phyloP scores from a whole-genome alignment of 768 basidiomycete species.

The Calocera cornea region DNA sequence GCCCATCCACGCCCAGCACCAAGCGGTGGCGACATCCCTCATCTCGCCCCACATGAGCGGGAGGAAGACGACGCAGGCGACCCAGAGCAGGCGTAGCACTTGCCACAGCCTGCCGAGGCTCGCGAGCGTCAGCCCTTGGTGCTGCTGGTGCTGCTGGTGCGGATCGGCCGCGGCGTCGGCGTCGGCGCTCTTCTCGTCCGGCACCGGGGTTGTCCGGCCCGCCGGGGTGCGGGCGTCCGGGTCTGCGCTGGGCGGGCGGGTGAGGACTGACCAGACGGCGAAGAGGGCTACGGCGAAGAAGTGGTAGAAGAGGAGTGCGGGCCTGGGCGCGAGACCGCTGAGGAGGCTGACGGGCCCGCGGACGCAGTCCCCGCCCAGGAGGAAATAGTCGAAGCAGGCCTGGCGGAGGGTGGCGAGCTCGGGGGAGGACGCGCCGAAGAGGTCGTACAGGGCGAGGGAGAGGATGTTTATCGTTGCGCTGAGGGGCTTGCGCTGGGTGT shows the following conservation, averaged over 20 bases:
- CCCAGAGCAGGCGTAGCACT: neutral
- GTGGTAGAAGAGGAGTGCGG: conserved; percentile 66
- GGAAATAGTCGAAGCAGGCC: conserved; percentile 97
- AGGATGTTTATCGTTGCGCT: conserved; percentile 83
- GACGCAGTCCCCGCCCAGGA: conserved; percentile 78
- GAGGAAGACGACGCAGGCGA: conserved; percentile 8
- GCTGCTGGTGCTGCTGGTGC: neutral
- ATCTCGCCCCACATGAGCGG: neutral
- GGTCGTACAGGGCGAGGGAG: conserved; percentile 81
- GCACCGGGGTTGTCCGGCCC: no score
- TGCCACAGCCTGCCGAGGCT: neutral
- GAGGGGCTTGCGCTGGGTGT: conserved; percentile 74
- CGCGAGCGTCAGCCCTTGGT: neutral
- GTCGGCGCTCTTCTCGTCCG: no score
- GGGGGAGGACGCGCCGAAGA: conserved; percentile 50
- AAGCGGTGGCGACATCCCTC: neutral
- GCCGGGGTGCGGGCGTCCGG: no score
- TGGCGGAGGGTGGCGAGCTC: conserved; percentile 48
- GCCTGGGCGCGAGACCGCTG: conserved; percentile 72
- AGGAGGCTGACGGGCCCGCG: conserved; percentile 81
- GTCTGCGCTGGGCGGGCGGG: conserved; percentile 36
- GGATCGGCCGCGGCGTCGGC: neutral
- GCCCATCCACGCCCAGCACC: neutral
- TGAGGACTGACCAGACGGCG: conserved; percentile 82
- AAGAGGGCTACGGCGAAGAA: conserved; percentile 96